Base-by-base conservation (phyloP, 768 basidiomycete species). In the Guyanaporus albipodus region DNA sequence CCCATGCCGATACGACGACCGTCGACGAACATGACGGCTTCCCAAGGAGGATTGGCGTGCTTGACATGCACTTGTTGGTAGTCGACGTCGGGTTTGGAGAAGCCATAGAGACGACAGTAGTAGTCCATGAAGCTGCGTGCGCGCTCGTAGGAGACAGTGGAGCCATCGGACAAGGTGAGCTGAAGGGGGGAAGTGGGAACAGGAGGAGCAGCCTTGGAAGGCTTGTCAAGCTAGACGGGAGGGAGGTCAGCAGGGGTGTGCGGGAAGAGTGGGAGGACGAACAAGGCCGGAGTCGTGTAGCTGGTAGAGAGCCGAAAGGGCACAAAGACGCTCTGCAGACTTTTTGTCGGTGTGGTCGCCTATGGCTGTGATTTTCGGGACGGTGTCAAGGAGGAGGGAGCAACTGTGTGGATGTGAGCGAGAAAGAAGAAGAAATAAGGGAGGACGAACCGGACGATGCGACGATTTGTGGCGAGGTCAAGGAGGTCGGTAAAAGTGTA, bases 111-210 rank as follows among this genome's bases (percentile, higher is more conserved):
- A 36, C 82, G 78, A 61, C 92, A 95, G 58, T 97, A 97, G 64
- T 87, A 97, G 53, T 94, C 93, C 85, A 96, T 93, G 72, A 97
- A 97, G 49, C 78, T 80, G 39, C 85, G 80, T 4, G 91, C 91
- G 42, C 77, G 76, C 42, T 90, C 87, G 41, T 83, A 83, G 7
- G 70, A 70, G 52, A 93, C 77, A 18, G 67, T 57, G 10, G 79
- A 74, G 21, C 82, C 80, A 57, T 91, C 85, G 3, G 82, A 78
- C 10, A 93, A 59, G 7, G 56, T 61, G 26, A 70, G 69, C 14
- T 64, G 60, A 2, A 48, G 42, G 0, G 52, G 21, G 10, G 53
- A 46, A 0, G 22, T 10, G 17, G 60, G 44, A 15, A 12, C 5
- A 4, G 37, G 35, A 2, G 37, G 28, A 2, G 46, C 17, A 2